A percentile compares a stretch with the other conserved stretches of the same genome.
These are phyloP conservation scores for Penicillium dipodomyicola DNA, from an alignment of 495 filamentous ascomycete species.

Conservation along the genomic window DNA sequence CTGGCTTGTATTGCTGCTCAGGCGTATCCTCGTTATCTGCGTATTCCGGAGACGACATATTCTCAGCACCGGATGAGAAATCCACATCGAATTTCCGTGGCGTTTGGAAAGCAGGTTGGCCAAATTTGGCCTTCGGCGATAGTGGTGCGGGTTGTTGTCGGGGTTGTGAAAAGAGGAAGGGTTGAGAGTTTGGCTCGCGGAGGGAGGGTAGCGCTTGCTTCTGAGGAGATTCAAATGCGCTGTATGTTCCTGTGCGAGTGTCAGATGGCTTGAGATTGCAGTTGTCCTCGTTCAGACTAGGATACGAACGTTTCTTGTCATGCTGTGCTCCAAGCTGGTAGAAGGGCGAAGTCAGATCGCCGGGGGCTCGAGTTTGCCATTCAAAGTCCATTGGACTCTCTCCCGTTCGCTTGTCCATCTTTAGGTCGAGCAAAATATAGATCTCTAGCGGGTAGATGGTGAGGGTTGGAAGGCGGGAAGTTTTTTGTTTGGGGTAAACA, in stretches of 20 bases:
- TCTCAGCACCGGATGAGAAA: slow-evolving; percentile 78
- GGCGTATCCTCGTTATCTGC: slow-evolving; percentile 69
- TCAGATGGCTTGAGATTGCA: slow-evolving; percentile 1
- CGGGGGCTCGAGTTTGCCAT: slow-evolving; percentile 57
- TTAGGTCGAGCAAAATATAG: slow-evolving; percentile 2
- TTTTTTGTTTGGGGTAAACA: slow-evolving; percentile 35
- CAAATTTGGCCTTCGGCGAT: slow-evolving; percentile 49
- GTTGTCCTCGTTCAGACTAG: not conserved
- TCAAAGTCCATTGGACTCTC: slow-evolving; percentile 71
- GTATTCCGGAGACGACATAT: slow-evolving; percentile 68
- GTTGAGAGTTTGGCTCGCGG: slow-evolving; percentile 49
- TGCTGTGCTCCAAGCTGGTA: slow-evolving; percentile 48
- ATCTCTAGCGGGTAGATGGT: slow-evolving; percentile 14
- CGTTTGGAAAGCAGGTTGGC: slow-evolving; percentile 72
- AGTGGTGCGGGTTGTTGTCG: slow-evolving; percentile 28
- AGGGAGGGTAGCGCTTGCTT: slow-evolving; percentile 47
- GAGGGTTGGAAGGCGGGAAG: slow-evolving; percentile 19
- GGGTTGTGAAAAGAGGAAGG: slow-evolving; percentile 43
- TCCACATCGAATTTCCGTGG: slow-evolving; percentile 72
- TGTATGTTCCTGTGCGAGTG: slow-evolving; percentile 46
- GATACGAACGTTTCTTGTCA: slow-evolving; percentile 52
- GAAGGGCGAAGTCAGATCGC: slow-evolving; percentile 59
- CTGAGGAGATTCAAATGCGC: slow-evolving; percentile 50
- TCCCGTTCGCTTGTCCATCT: slow-evolving; percentile 46
- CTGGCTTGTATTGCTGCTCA: slow-evolving; percentile 49